Base-by-base conservation (phyloP, 1,284 basidiomycete species). In the Wolfiporia cocos region DNA sequence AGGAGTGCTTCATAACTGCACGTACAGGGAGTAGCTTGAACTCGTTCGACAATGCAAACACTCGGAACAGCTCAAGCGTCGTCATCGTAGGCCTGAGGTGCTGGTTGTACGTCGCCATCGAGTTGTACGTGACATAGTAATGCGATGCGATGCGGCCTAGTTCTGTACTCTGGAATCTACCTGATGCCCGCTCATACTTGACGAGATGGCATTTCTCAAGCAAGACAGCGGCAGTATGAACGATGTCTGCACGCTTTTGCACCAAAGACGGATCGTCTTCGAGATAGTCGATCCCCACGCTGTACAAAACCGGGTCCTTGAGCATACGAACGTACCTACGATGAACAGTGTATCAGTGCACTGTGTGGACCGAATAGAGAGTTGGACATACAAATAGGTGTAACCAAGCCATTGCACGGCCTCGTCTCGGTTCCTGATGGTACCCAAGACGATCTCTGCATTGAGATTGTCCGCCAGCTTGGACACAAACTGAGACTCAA, bases 371-470 rank as follows among this genome's bases (percentile, higher is more conserved):
- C 86, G 57, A 56, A 92, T 86, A 94, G 63, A 62, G 96, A 96
- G 0, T 92, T 94, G 61, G 6, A 73, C 87, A 57, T 56, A 92
- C 86, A 94, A 63, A 62, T 96, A 96, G 0, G 92, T 95, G 61
- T 95, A 96, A 0, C 92, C 92, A 14, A 96, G 68, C 95, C 95
- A 99, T 55, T 97, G 92, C 1, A 98, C 94, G 12, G 93, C 96
- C 62, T 99, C 95, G 56, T 99, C 93, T 21, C 92, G 74, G 63
- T 98, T 99, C 49, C 95, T 75, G 40, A 99, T 86, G 0, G 91
- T 95, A 11, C 96, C 96, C 11, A 98, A 74, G 0, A 99, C 96
- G 37, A 99, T 92, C 68, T 99, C 96, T 15, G 94, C 96, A 61
- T 99, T 99, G 53, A 99, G 69, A 59, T 97, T 97, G 63, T 99